Conservation (phyloP, 2,329 filamentous ascomycete genomes). For the Lojkania enalia region DNA sequence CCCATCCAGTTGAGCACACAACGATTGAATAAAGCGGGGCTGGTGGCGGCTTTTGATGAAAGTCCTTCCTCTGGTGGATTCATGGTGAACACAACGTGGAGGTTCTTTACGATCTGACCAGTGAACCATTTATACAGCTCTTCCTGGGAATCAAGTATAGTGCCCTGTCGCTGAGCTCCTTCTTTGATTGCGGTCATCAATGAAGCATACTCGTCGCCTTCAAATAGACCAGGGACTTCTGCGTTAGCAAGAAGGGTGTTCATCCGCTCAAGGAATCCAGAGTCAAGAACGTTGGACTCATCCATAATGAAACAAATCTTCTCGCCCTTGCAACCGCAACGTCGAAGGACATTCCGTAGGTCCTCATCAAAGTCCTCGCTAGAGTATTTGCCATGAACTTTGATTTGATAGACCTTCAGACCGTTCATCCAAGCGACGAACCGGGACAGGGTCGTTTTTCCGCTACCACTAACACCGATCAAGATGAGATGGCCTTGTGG, state of each 20-base stretch:
- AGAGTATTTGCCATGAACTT: conserved; percentile 98
- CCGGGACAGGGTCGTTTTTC: conserved; percentile 95
- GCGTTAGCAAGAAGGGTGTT: conserved; percentile 98
- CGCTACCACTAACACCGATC: conserved; percentile 97
- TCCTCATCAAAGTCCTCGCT: conserved; percentile 99
- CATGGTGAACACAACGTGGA: conserved; percentile 99
- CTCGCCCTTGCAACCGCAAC: conserved; percentile 96
- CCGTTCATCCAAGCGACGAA: conserved; percentile 99
- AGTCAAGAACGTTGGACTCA: conserved; percentile 97
- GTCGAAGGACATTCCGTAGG: conserved; percentile 85
- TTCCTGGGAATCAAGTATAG: conserved; percentile 95
- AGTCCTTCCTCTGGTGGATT: conserved; percentile 96
- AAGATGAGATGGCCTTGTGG: conserved; percentile 97
- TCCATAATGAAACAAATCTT: conserved; percentile 99
- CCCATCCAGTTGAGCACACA: conserved; percentile 99
- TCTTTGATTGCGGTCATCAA: conserved; percentile 99
- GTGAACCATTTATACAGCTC: conserved; percentile 99
- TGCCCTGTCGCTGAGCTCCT: conserved; percentile 91
- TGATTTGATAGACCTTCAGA: conserved; percentile 98
- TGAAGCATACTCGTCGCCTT: conserved; percentile 98
- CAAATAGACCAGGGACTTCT: conserved; percentile 97
- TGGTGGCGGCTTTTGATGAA: conserved; percentile 94
- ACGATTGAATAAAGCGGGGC: conserved; percentile 97
- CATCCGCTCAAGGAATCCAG: conserved; percentile 98
- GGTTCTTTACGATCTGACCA: conserved; percentile 96